Percentiles rank a stretch among this genome's conserved stretches.
These are phyloP conservation scores for Pholiota adiposa DNA, from an alignment of 1,284 basidiomycete species.

Conservation along the genomic window DNA sequence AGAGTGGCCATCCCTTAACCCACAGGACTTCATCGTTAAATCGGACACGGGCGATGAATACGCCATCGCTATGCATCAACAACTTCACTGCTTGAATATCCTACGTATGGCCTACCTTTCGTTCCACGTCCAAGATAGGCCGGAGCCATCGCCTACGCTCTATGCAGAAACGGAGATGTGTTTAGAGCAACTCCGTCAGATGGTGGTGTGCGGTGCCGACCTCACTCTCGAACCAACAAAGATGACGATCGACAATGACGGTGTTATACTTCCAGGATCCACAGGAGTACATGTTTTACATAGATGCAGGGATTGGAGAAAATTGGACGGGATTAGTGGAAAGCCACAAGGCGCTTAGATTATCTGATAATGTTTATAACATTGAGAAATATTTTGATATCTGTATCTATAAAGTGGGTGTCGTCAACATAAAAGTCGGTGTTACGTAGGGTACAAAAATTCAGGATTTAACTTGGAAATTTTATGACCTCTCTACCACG, in stretches of 20 bases:
- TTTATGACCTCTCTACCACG: too few relatives aligned
- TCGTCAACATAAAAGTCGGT: too few relatives aligned
- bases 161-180: constrained; percentile 2
- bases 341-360: too few relatives aligned
- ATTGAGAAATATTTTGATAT: too few relatives aligned
- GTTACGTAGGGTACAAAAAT: too few relatives aligned
- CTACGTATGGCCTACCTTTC: background rate
- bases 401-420: too few relatives aligned
- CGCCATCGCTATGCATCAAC: constrained; percentile 1
- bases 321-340: too few relatives aligned
- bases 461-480: too few relatives aligned
- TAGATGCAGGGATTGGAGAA: background rate
- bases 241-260: too few relatives aligned
- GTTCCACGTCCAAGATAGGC: background rate
- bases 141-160: too few relatives aligned
- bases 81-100: background rate
- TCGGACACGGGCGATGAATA: background rate
- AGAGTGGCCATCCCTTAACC: background rate
- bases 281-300: constrained; percentile 29
- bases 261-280: constrained; percentile 21
- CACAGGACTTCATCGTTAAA: background rate
- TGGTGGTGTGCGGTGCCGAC: background rate
- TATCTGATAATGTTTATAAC: too few relatives aligned
- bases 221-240: background rate
- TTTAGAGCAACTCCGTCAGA: constrained; percentile 3